These are phyloP conservation scores for Solanum pimpinellifolium DNA, from an alignment of 257 asterid genomes.

Conservation along the genomic window DNA sequence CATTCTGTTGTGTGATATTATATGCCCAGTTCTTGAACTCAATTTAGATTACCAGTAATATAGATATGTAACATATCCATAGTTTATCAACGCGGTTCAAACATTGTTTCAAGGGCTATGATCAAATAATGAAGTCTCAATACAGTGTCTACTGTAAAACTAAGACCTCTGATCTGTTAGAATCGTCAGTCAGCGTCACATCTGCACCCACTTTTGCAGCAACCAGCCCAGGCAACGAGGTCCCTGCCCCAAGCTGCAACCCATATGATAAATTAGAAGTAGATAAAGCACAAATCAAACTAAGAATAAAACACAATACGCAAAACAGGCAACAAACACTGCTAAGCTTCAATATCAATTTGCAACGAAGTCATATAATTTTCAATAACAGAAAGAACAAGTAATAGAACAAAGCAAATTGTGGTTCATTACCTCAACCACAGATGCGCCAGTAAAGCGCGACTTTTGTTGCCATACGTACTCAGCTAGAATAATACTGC, in stretches of 20 bases:
- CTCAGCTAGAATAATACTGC: constrained; percentile 83
- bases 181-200: constrained; percentile 71
- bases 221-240: constrained; percentile 88
- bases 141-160: neutral
- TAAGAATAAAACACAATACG: neutral
- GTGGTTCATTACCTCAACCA: constrained; percentile 50
- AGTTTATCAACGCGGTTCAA: neutral
- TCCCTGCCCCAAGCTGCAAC: constrained; percentile 89
- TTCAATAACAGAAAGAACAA: neutral
- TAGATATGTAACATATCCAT: neutral
- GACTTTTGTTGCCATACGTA: constrained; percentile 78
- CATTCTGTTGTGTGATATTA: neutral
- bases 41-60: neutral
- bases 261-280: neutral
- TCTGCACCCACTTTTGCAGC: constrained; percentile 89
- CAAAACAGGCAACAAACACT: neutral
- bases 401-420: neutral
- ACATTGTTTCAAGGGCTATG: neutral
- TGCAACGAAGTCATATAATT: neutral
- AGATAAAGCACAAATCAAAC: neutral
- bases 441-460: constrained; percentile 59
- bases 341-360: neutral
- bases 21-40: neutral
- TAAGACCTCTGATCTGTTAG: constrained; percentile 51
- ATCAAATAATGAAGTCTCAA: neutral